Percentiles rank a stretch among this genome's conserved stretches.
Conservation (phyloP, 176 grass and related monocot genomes). For the Cocos nucifera region DNA sequence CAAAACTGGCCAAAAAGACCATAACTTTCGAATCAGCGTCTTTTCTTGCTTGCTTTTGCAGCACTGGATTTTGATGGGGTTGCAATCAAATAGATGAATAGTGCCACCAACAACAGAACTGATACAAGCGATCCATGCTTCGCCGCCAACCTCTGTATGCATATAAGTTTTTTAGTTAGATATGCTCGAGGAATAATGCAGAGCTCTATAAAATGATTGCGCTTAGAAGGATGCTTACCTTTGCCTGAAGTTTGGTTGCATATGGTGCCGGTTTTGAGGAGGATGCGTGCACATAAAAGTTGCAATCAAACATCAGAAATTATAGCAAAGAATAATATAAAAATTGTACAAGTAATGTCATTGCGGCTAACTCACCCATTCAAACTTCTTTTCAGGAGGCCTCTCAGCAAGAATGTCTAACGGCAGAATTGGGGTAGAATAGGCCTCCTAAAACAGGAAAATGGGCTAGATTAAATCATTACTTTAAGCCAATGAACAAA, state of each 20-base stretch:
- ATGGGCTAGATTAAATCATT: not conserved
- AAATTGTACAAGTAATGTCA: constrained; percentile 8
- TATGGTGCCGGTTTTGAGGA: constrained; percentile 4
- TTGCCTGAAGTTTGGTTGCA: constrained; percentile 40
- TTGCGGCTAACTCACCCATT: constrained; percentile 48
- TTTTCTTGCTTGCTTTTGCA: constrained; percentile 71
- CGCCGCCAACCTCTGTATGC: constrained; percentile 49
- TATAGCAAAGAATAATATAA: not conserved
- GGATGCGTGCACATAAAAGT: constrained; percentile 7
- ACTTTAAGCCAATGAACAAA: too few relatives aligned
- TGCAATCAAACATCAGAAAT: constrained; percentile 21
- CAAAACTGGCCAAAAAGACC: too few relatives aligned
- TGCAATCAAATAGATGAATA: constrained; percentile 61
- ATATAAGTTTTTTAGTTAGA: constrained; percentile 1
- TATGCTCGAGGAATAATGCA: too few relatives aligned
- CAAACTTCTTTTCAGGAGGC: constrained; percentile 80
- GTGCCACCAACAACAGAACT: constrained; percentile 45
- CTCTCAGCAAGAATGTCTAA: constrained; percentile 78
- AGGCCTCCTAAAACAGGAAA: constrained; percentile 61
- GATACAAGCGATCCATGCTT: constrained; percentile 73
- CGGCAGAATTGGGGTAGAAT: constrained; percentile 62
- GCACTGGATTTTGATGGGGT: constrained; percentile 53
- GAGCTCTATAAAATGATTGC: too few relatives aligned
- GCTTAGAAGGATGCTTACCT: constrained; percentile 34
- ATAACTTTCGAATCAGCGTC: constrained; percentile 32